Conservation (phyloP, 768 basidiomycete genomes). For the Cystoderma amianthinum region DNA sequence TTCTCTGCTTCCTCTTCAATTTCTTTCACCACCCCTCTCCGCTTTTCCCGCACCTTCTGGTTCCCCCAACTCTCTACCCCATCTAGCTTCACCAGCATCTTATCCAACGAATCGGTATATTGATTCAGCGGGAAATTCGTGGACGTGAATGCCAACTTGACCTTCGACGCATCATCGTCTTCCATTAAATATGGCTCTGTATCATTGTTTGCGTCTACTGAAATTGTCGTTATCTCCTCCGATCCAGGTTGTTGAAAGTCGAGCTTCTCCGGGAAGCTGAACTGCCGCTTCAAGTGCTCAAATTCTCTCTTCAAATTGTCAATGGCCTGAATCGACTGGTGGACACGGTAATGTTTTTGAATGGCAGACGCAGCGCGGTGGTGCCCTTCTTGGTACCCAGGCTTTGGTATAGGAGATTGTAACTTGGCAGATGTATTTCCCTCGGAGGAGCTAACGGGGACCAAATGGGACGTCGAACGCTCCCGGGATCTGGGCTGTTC, state of each 20-base stretch:
- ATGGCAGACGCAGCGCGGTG: constrained; percentile 38
- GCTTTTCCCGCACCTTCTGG: constrained; percentile 36
- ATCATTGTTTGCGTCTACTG: constrained; percentile 14
- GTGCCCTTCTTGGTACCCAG: constrained; percentile 20
- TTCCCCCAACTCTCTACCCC: constrained; percentile 62
- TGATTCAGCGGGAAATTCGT: constrained; percentile 54
- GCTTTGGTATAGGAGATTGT: constrained; percentile 7
- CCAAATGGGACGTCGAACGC: constrained; percentile 1
- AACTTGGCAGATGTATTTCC: not conserved
- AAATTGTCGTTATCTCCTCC: constrained; percentile 18
- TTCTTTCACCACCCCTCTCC: constrained; percentile 44
- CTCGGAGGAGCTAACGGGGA: not conserved
- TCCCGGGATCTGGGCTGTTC: constrained; percentile 5
- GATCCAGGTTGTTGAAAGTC: constrained; percentile 36
- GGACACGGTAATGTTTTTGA: constrained; percentile 37
- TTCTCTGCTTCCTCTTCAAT: constrained; percentile 57
- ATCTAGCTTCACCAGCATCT: constrained; percentile 61
- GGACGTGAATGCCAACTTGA: constrained; percentile 54
- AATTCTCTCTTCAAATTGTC: constrained; percentile 34
- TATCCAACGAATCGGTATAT: constrained; percentile 56
- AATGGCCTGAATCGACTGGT: constrained; percentile 33
- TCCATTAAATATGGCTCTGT: constrained; percentile 12
- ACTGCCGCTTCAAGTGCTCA: constrained; percentile 29
- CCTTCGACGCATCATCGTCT: constrained; percentile 6
- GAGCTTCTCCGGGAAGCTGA: constrained; percentile 35